These are phyloP conservation scores for Symbiodinium pilosum DNA, from an alignment of 73 alveolate species.

Conservation along the genomic window DNA sequence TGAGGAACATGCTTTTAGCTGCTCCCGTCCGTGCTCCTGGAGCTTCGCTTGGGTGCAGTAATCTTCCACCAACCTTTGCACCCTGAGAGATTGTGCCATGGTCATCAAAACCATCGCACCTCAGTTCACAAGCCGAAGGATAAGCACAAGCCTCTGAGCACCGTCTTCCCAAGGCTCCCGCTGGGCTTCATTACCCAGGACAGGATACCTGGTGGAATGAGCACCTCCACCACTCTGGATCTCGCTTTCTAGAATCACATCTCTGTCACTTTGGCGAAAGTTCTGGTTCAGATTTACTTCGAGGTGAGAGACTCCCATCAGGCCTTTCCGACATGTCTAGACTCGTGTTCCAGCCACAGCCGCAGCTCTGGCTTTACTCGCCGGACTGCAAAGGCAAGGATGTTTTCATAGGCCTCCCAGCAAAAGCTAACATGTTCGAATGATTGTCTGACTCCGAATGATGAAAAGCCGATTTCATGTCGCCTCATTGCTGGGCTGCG, in stretches of 20 bases:
- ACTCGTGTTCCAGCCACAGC: conserved; percentile 73
- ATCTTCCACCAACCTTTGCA: conserved; percentile 72
- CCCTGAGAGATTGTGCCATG: conserved; percentile 39
- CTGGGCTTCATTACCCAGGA: conserved; percentile 43
- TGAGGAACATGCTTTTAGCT: conserved; percentile 31
- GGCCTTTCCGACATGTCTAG: conserved; percentile 80
- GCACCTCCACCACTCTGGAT: not conserved
- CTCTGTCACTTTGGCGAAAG: not conserved
- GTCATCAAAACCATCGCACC: conserved; percentile 61
- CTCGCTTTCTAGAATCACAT: no score
- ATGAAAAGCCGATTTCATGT: no score
- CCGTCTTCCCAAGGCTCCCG: not conserved
- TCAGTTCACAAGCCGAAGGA: no score
- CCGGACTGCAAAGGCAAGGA: conserved; percentile 72
- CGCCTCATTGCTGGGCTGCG: conserved; percentile 88
- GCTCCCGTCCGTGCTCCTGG: not conserved
- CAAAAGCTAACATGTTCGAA: no score
- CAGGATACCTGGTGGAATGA: conserved; percentile 33
- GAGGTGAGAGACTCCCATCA: not conserved
- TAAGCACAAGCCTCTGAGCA: not conserved
- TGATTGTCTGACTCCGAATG: no score
- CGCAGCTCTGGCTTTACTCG: conserved; percentile 14
- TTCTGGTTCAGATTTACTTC: not conserved
- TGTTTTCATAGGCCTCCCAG: conserved; percentile 72
- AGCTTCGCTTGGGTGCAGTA: conserved; percentile 2